phyloP scores from a whole-genome alignment of 768 basidiomycete genomes.

The Mycena polygramma region DNA sequence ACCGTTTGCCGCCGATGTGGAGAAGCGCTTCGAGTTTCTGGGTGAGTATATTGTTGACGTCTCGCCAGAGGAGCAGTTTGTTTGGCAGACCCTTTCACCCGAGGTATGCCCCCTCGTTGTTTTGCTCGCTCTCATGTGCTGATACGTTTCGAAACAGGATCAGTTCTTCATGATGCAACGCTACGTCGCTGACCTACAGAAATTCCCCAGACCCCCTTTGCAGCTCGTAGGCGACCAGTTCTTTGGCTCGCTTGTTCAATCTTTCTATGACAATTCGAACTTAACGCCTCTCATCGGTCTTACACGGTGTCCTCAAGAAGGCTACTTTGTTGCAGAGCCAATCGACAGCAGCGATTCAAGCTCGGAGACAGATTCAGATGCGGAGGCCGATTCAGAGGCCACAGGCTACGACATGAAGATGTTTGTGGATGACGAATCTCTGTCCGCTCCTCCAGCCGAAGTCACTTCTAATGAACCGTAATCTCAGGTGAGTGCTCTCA shows the following conservation, averaged over 20 bases:
- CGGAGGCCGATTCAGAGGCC: too few species aligned
- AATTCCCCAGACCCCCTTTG: background rate
- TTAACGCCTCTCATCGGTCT: background rate
- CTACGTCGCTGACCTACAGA: too few species aligned
- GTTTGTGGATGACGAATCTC: too few species aligned
- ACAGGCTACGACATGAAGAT: too few species aligned
- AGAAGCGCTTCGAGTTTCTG: background rate
- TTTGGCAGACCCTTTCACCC: background rate
- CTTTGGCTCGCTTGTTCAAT: background rate
- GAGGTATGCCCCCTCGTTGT: background rate
- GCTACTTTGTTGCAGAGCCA: background rate
- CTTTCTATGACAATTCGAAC: background rate
- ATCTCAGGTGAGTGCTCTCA: too few species aligned
- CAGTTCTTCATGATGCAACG: background rate
- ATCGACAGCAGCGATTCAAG: background rate
- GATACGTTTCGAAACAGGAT: background rate
- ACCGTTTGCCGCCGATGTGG: background rate
- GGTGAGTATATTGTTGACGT: background rate
- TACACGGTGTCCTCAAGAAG: background rate
- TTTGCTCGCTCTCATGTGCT: background rate
- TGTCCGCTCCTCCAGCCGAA: too few species aligned
- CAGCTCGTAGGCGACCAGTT: background rate
- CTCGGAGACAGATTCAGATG: too few species aligned
- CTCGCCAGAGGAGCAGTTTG: too few species aligned
- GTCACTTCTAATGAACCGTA: too few species aligned